phyloP scores from a whole-genome alignment of 1,284 basidiomycete genomes.

The Rhodotorula glutinis region DNA sequence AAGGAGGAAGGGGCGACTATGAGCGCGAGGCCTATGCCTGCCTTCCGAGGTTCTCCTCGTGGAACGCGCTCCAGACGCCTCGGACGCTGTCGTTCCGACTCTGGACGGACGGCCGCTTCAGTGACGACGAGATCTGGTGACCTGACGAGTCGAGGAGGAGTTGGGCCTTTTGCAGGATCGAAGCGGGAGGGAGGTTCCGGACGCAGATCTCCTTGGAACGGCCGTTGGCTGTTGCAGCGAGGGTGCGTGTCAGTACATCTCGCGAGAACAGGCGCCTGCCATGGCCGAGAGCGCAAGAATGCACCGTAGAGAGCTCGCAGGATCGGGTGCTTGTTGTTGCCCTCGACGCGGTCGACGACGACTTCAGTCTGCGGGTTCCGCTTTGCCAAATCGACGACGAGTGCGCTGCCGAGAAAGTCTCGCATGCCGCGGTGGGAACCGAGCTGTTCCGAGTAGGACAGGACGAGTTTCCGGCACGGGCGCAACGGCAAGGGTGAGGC shows the following conservation, averaged over 20 bases:
- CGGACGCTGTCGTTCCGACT: slow-evolving; percentile 72
- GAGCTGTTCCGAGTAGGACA: slow-evolving; percentile 78
- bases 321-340: slow-evolving; percentile 47
- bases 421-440: slow-evolving; percentile 68
- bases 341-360: slow-evolving; percentile 48
- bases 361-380: slow-evolving; percentile 52
- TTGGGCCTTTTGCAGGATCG: slow-evolving; percentile 53
- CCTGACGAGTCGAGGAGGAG: slow-evolving; percentile 80
- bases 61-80: slow-evolving; percentile 63
- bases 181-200: slow-evolving; percentile 48
- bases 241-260: neutral
- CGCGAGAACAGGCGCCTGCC: neutral
- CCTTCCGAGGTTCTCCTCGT: slow-evolving; percentile 20
- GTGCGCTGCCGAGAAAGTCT: slow-evolving; percentile 55
- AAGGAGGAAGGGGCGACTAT: neutral
- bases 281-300: no score
- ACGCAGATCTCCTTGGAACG: slow-evolving; percentile 54
- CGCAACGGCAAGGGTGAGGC: slow-evolving; percentile 23
- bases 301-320: slow-evolving; percentile 52
- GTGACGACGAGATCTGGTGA: slow-evolving; percentile 65
- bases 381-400: slow-evolving; percentile 45
- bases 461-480: slow-evolving; percentile 57
- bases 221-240: slow-evolving; percentile 48
- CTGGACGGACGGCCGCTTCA: slow-evolving; percentile 68
- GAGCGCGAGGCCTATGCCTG: neutral